Percentiles rank a stretch among this genome's conserved stretches.
These are phyloP conservation scores for Phytophthora boehmeriae DNA, from an alignment of 352 stramenopile genomes.

Conservation along the genomic window DNA sequence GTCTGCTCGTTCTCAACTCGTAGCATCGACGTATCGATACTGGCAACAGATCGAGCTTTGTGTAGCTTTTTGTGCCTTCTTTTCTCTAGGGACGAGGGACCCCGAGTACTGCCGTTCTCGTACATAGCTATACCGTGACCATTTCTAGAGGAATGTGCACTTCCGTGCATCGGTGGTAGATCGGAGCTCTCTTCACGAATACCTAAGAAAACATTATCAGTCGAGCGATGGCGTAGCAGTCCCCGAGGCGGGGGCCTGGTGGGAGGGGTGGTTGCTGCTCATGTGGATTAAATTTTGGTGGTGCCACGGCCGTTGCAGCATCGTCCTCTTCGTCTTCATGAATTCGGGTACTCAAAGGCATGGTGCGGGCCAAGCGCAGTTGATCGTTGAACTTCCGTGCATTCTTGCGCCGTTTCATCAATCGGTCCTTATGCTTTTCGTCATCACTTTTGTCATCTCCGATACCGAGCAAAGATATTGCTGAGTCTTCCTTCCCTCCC, in stretches of 20 bases:
- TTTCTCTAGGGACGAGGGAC: conserved; percentile 10
- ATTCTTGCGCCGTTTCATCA: conserved; percentile 66
- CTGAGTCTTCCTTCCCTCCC: conserved; percentile 22
- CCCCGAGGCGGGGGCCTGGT: conserved; percentile 24
- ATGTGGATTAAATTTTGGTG: conserved; percentile 12
- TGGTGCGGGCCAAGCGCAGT: conserved; percentile 54
- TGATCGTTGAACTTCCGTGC: conserved; percentile 76
- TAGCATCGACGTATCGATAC: conserved; percentile 63
- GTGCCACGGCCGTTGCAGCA: conserved; percentile 9
- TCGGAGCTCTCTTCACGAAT: conserved; percentile 21
- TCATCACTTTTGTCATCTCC: conserved; percentile 35
- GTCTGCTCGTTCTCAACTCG: conserved; percentile 19
- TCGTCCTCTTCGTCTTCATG: conserved; percentile 39
- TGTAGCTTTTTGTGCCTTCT: conserved; percentile 39
- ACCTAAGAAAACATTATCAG: conserved; percentile 38
- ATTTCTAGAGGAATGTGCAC: conserved; percentile 13
- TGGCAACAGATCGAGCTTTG: conserved; percentile 63
- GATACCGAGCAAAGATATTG: conserved; percentile 33
- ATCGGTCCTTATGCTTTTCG: conserved; percentile 46
- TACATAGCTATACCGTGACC: conserved; percentile 20
- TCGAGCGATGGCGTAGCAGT: conserved; percentile 41
- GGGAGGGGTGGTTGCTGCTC: conserved; percentile 32
- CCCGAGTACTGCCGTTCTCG: conserved; percentile 25
- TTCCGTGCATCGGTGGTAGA: conserved; percentile 27
- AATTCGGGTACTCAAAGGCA: conserved; percentile 64